A percentile compares a stretch with the other conserved stretches of the same genome.
These are phyloP conservation scores for Alternaria consortialis DNA, from an alignment of 2,329 filamentous ascomycete genomes.

Conservation along the genomic window DNA sequence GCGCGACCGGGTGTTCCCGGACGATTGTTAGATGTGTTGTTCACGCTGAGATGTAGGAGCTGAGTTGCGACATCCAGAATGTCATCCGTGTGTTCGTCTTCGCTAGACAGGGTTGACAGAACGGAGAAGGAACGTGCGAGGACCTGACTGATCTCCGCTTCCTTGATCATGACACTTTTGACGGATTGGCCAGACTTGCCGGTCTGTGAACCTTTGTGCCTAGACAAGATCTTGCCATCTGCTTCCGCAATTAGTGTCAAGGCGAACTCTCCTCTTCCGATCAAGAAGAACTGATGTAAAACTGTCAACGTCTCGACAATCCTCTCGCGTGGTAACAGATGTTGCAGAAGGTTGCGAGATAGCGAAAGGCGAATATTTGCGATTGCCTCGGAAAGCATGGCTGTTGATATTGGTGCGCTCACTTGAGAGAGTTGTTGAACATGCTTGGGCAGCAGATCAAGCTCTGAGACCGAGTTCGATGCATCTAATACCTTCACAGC, in stretches of 20 bases:
- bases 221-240: slow-evolving; percentile 77
- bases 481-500: slow-evolving; percentile 39
- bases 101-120: slow-evolving; percentile 77
- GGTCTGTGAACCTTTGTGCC: slow-evolving; percentile 64
- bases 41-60: slow-evolving; percentile 72
- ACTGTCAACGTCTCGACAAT: slow-evolving; percentile 81
- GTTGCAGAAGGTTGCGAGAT: slow-evolving; percentile 83
- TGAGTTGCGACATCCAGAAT: slow-evolving; percentile 83
- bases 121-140: slow-evolving; percentile 81
- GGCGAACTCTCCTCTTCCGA: slow-evolving; percentile 90
- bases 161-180: slow-evolving; percentile 76
- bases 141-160: slow-evolving; percentile 82
- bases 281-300: slow-evolving; percentile 84
- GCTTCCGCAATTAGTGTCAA: slow-evolving; percentile 86
- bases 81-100: slow-evolving; percentile 78
- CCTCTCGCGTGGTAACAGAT: slow-evolving; percentile 78
- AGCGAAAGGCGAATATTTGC: slow-evolving; percentile 80
- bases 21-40: slow-evolving; percentile 54
- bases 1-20: slow-evolving; percentile 54
- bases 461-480: slow-evolving; percentile 54
- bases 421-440: slow-evolving; percentile 74
- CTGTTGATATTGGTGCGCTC: slow-evolving; percentile 75
- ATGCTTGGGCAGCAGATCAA: slow-evolving; percentile 72
- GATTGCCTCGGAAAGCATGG: slow-evolving; percentile 75
- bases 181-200: slow-evolving; percentile 60